Conservation (phyloP, 768 basidiomycete species). For the Termitomyces sp. region DNA sequence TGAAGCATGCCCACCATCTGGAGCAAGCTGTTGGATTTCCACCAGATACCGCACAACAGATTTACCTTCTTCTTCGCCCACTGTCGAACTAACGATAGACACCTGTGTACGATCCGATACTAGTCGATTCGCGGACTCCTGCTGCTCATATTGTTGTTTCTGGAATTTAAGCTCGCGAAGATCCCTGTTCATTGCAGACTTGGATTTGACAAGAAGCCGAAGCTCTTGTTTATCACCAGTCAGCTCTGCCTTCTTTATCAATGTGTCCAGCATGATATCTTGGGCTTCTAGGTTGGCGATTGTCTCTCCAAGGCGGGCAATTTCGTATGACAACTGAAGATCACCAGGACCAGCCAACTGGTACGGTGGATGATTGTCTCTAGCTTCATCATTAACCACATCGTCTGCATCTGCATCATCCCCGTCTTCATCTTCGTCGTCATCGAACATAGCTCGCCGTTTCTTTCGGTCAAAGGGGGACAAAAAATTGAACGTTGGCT, state of each 20-base stretch:
- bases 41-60: constrained; percentile 89
- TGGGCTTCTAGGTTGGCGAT: constrained; percentile 76
- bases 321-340: constrained; percentile 83
- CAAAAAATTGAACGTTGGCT: constrained; percentile 2
- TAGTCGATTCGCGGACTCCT: constrained; percentile 86
- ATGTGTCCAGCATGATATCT: constrained; percentile 73
- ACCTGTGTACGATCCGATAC: constrained; percentile 79
- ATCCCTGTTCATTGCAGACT: constrained; percentile 76
- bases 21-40: constrained; percentile 84
- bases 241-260: constrained; percentile 93
- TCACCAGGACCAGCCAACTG: constrained; percentile 85
- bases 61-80: constrained; percentile 81
- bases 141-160: constrained; percentile 89
- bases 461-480: constrained; percentile 9
- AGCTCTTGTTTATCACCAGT: constrained; percentile 88
- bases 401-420: constrained; percentile 41
- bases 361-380: constrained; percentile 45
- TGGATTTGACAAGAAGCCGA: constrained; percentile 74
- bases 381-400: constrained; percentile 34
- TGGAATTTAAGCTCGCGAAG: constrained; percentile 83
- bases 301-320: constrained; percentile 69
- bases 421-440: constrained; percentile 40
- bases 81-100: constrained; percentile 78
- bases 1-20: constrained; percentile 70
- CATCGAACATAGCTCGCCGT: constrained; percentile 28